phyloP scores from a whole-genome alignment of 2,329 filamentous ascomycete genomes.

The Aspergillus sp. region DNA sequence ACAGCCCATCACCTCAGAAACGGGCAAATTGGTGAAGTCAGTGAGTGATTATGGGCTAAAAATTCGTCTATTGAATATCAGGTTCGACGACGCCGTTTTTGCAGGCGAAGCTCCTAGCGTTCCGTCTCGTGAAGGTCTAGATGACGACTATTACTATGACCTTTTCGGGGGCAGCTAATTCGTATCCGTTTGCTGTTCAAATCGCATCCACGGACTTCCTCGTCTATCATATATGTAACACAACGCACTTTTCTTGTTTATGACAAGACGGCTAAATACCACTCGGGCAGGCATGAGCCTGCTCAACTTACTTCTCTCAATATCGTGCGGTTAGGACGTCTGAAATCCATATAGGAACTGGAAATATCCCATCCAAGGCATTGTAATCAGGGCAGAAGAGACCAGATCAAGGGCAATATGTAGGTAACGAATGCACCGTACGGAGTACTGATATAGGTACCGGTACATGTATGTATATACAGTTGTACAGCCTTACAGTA shows the following conservation, averaged over 20 bases:
- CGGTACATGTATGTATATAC: too few relatives aligned
- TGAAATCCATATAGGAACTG: too few relatives aligned
- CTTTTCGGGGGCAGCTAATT: conserved; percentile 50
- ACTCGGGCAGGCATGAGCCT: too few relatives aligned
- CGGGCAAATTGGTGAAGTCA: conserved; percentile 81
- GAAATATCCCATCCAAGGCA: too few relatives aligned
- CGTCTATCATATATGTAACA: background rate
- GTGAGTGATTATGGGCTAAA: conserved; percentile 90
- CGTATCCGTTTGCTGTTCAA: background rate
- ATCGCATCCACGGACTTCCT: background rate
- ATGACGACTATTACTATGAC: conserved; percentile 93
- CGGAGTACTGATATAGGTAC: too few relatives aligned
- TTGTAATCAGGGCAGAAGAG: too few relatives aligned
- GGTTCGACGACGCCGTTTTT: conserved; percentile 75
- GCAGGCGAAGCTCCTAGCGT: conserved; percentile 70
- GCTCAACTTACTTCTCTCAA: too few relatives aligned
- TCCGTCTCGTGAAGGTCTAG: conserved; percentile 78
- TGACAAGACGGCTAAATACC: too few relatives aligned
- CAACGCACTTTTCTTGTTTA: background rate
- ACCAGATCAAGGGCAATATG: too few relatives aligned
- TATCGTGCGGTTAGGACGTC: too few relatives aligned
- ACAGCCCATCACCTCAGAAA: conserved; percentile 94
- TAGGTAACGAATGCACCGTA: too few relatives aligned
- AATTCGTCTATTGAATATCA: conserved; percentile 86
- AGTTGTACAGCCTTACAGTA: too few relatives aligned